Evolutionary conservation across 805 yeast genomes (phyloP).

Genomic region (Starmera quercuum): DNA sequence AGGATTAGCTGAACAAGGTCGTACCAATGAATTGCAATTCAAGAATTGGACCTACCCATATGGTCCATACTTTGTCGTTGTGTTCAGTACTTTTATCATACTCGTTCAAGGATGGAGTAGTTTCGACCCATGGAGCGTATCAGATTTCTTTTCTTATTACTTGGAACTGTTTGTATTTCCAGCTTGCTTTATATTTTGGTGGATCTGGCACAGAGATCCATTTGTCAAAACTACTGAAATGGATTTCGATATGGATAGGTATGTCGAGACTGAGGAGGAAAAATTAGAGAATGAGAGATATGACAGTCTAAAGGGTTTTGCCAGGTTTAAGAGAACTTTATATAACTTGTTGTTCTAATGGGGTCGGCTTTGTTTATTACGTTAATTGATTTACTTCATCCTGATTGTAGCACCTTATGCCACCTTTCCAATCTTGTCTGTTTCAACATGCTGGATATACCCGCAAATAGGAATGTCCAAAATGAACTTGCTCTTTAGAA

Average conservation of each 20-base stretch:
- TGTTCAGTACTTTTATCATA: constrained; percentile 34
- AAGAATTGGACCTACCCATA: constrained; percentile 45
- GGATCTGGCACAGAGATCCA: constrained; percentile 31
- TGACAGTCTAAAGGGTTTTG: constrained; percentile 35
- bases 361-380: too few relatives aligned
- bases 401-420: too few relatives aligned
- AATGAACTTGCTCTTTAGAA: too few relatives aligned
- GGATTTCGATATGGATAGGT: constrained; percentile 47
- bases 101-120: constrained; percentile 49
- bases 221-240: constrained; percentile 37
- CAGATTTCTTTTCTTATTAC: constrained; percentile 36
- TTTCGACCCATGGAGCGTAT: constrained; percentile 36
- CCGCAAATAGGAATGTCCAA: too few relatives aligned
- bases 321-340: constrained; percentile 21
- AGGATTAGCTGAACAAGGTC: constrained; percentile 36
- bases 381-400: too few relatives aligned
- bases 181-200: constrained; percentile 33
- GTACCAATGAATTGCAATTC: constrained; percentile 31
- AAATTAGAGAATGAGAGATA: constrained; percentile 27
- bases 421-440: too few relatives aligned
- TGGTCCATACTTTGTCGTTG: constrained; percentile 39
- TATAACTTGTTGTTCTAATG: constrained; percentile 4
- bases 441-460: too few relatives aligned
- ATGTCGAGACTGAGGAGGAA: constrained; percentile 43
- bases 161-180: constrained; percentile 43